Conservation (phyloP, 257 asterid species). For the Gardenia jasminoides region DNA sequence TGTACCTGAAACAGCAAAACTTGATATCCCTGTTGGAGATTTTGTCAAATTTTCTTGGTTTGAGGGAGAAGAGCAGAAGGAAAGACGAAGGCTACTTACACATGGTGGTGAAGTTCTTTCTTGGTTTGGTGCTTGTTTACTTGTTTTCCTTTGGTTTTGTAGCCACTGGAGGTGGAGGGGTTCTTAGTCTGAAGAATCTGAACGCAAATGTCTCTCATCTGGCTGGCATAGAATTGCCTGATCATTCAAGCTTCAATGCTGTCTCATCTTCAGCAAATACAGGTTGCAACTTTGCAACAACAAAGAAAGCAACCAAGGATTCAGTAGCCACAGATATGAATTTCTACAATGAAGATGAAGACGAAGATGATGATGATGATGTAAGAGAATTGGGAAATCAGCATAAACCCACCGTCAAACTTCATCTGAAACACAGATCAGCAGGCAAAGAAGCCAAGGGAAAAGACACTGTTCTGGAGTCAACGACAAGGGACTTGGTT, state of each 20-base stretch:
- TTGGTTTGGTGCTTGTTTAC: constrained; percentile 30
- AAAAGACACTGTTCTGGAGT: constrained; percentile 44
- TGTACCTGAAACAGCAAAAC: background rate
- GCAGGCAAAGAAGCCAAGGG: constrained; percentile 29
- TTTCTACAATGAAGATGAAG: constrained; percentile 2
- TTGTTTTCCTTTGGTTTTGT: constrained; percentile 29
- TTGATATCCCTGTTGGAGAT: background rate
- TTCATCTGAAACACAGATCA: constrained; percentile 59
- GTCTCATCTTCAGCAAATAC: constrained; percentile 34
- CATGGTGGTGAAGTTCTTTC: constrained; percentile 37
- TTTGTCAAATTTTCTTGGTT: background rate
- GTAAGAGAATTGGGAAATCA: constrained; percentile 1
- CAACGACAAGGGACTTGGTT: constrained; percentile 56
- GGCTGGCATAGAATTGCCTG: constrained; percentile 45
- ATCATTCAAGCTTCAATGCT: constrained; percentile 37
- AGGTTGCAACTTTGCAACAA: constrained; percentile 31
- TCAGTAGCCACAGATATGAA: constrained; percentile 16
- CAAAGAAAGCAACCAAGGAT: constrained; percentile 13
- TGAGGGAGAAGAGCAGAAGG: background rate
- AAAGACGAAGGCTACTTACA: background rate
- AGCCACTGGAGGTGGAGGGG: constrained; percentile 32
- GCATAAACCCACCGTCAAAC: constrained; percentile 43
- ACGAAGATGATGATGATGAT: constrained; percentile 19
- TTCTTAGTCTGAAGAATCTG: constrained; percentile 17
- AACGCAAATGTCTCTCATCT: constrained; percentile 34